Evolutionary conservation across 1,284 basidiomycete species (phyloP), one percentile per base, ranked within the genome.

Genomic region (Cutaneotrichosporon sp.): DNA sequence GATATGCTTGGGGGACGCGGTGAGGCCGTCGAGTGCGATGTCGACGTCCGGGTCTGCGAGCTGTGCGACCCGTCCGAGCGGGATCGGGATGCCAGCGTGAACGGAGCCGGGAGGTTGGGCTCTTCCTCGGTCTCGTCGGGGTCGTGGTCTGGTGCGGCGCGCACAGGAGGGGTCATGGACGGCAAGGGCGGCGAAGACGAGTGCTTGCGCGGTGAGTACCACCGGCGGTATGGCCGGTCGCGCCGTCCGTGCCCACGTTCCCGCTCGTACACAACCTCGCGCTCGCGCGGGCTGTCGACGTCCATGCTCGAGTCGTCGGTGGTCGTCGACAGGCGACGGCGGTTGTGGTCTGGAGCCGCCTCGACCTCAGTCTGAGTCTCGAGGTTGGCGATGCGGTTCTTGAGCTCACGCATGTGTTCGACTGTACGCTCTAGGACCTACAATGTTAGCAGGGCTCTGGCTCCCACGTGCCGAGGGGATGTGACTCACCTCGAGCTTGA

Each of bases 381-480:
- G 18, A 80, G 66, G 13, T 72, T 66, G 0, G 40, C 61, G 10
- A 80, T 70, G 16, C 68, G 71, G 10, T 40, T 31, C 58, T 74
- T 75, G 46, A 80, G 72, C 22, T 75, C 70, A 47, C 74, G 70
- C 80, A 81, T 80, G 65, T 81, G 76, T n/a, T 63, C 64, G 40
- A 81, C 80, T 0, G 80, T 79, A 32, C 75, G 65, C 59, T 81
- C 80, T 22, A 81, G 70, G 1, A 81, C 79, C 78, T 80, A 36
- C 34, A 58, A 10, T n/a, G 42, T 56, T 26, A 60, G 51, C 42
- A 6, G 18, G 16, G 42, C 42, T 21, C 18, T 5, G 18, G 18
- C 7, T 46, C 18, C 22, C 21, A 16, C 21, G n/a, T 21, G 2
- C 34, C 26, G 26, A 2, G 26, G 26, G 26, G 26, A 26, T 34